Percentiles rank a stretch among this genome's conserved stretches.
Conservation (phyloP, 1,284 basidiomycete genomes). For the Fomitopsis palustris region DNA sequence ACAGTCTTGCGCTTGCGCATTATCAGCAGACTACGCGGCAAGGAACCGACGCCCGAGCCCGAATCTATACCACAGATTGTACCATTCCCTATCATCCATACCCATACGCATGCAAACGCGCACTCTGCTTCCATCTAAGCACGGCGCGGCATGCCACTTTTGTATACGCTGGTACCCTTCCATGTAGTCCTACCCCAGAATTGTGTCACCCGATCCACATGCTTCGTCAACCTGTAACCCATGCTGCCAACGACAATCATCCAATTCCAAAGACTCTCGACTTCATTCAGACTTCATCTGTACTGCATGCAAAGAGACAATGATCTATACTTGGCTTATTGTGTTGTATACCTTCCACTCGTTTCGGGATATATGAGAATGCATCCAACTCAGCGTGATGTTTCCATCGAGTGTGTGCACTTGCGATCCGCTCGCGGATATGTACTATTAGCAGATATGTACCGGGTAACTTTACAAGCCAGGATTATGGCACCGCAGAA, state of each 20-base stretch:
- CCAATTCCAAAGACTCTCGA: neutral
- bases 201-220: neutral
- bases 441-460: constrained; percentile 18
- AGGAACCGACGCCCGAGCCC: constrained; percentile 43
- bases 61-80: constrained; percentile 10
- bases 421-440: constrained; percentile 14
- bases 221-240: neutral
- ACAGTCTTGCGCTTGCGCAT: constrained; percentile 55
- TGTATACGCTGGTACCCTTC: neutral
- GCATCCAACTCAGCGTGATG: neutral
- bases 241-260: neutral
- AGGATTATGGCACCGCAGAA: constrained; percentile 12
- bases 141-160: neutral
- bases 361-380: neutral
- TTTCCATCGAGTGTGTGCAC: constrained; percentile 2
- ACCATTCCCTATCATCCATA: constrained; percentile 2
- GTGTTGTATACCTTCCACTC: neutral
- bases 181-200: neutral
- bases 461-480: constrained; percentile 9
- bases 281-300: neutral
- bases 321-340: neutral
- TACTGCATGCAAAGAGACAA: neutral
- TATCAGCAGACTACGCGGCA: constrained; percentile 51
- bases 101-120: neutral
- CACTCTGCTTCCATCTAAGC: neutral